These are phyloP conservation scores for Cercospora citrullina DNA, from an alignment of 2,329 filamentous ascomycete species.

Conservation along the genomic window DNA sequence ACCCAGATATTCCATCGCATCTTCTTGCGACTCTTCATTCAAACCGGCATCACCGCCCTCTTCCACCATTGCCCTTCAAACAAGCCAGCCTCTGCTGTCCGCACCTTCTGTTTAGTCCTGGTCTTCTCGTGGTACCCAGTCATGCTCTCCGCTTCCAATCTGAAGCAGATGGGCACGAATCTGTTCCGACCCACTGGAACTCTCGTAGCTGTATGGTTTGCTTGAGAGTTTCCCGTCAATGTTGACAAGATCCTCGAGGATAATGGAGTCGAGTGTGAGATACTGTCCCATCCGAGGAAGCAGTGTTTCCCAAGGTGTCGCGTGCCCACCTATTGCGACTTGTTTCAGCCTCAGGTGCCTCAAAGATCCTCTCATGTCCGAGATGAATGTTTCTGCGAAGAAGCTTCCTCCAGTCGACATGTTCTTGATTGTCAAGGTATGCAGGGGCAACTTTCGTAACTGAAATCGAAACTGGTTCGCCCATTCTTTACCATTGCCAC, in stretches of 20 bases:
- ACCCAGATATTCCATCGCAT: neutral
- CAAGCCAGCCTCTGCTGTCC: neutral
- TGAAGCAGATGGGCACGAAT: neutral
- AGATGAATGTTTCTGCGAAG: neutral
- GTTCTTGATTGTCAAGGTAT: neutral
- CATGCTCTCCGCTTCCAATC: neutral
- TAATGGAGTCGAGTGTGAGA: neutral
- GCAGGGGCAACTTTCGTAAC: neutral
- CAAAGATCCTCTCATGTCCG: neutral
- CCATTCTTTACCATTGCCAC: neutral
- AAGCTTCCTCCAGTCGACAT: neutral
- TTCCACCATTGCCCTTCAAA: neutral
- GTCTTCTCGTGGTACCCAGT: neutral
- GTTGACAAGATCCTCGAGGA: neutral
- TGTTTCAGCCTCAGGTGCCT: neutral
- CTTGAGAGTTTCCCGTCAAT: neutral
- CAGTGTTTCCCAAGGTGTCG: neutral
- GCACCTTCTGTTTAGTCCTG: neutral
- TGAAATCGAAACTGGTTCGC: neutral
- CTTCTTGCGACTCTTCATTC: neutral
- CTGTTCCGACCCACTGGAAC: neutral
- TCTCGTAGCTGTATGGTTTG: neutral
- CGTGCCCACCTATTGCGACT: neutral
- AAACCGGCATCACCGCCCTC: neutral
- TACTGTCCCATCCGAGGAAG: neutral